Percentiles rank a stretch among this genome's conserved stretches.
Conservation (phyloP, 192 early-diverging fungal species). For the Coemansia sp. region DNA sequence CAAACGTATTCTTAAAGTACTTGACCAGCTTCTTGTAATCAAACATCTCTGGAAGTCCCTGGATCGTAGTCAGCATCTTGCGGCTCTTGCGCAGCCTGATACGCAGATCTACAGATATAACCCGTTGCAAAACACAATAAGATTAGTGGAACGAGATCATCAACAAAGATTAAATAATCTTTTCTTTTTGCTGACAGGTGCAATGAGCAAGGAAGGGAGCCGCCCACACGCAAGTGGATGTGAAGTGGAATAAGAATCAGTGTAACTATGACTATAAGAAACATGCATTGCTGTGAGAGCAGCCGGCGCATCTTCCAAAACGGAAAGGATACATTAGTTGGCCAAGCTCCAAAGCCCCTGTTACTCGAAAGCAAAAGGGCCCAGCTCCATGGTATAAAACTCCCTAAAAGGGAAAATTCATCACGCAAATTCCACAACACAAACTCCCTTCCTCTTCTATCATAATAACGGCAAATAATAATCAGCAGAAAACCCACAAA, state of each 20-base stretch:
- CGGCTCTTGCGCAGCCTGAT: constrained; percentile 96
- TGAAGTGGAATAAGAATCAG: constrained; percentile 36
- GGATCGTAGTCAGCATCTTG: constrained; percentile 95
- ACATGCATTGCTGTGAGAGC: constrained; percentile 40
- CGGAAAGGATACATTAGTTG: constrained; percentile 11
- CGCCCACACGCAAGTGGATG: too few species aligned
- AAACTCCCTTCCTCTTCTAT: background rate
- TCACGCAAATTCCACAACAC: background rate
- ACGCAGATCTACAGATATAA: constrained; percentile 80
- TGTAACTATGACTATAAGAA: constrained; percentile 62
- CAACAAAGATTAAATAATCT: constrained; percentile 1
- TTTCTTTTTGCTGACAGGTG: background rate
- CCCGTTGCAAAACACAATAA: background rate
- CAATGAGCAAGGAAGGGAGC: background rate
- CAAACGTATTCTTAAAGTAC: constrained; percentile 94
- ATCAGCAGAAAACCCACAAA: background rate
- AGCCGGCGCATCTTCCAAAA: constrained; percentile 22
- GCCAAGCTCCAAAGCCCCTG: constrained; percentile 1
- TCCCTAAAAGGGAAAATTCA: constrained; percentile 5
- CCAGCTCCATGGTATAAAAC: background rate
- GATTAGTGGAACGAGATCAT: background rate
- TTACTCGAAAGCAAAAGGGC: constrained; percentile 7
- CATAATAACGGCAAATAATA: constrained; percentile 8
- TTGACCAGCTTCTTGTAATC: constrained; percentile 93
- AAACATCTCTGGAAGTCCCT: constrained; percentile 82